Evolutionary conservation across 352 stramenopile species (phyloP), one percentile per base, ranked within the genome.

Genomic region (Pythium angustatum): DNA sequence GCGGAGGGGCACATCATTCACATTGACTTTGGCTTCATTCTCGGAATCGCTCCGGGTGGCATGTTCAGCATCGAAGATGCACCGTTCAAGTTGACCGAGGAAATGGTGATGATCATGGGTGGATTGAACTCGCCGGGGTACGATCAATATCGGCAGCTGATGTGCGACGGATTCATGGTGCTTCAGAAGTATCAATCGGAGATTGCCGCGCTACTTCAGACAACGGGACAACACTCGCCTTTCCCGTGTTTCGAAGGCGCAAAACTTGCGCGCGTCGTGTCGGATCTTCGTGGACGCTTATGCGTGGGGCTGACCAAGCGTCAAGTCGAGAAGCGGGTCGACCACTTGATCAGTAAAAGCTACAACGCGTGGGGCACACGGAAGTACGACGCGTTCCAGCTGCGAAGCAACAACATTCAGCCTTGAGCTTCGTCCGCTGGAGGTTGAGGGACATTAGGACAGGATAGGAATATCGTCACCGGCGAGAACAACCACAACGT

Each of bases 21-120:
- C 79, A 99, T 99, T 71, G 97, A 99, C 71, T 99, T 99, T 78
- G 97, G 97, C 11, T 99, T 99, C 75, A 96, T 99, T 40, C 87
- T 99, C 58, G 96, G 95, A 15, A 98, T 98, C 75, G 96, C 91
- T n/a, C 97, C 97, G 14, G 97, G 97, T 50, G 94, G 98, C 22
- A 96, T 98, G 73, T 99, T 99, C 60, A 97, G 83, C 38, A 85
- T 99, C 14, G 97, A 99, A 76, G 93, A 96, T 52, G 96, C 96
- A 19, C 97, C 97, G n/a, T 99, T 99, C 81, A 99, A 99, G 75
- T 81, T 99, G 17, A 99, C 97, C 2, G 85, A 87, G 28, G 97
- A 99, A 55, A 98, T 99, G 79, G 88, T 99, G 5, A 91, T 98
- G 65, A 88, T 99, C 17, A 96, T 99, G 86, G 96, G 91, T 48